Conservation (phyloP, 2,329 filamentous ascomycete genomes). For the Ophidiomyces ophidiicola region DNA sequence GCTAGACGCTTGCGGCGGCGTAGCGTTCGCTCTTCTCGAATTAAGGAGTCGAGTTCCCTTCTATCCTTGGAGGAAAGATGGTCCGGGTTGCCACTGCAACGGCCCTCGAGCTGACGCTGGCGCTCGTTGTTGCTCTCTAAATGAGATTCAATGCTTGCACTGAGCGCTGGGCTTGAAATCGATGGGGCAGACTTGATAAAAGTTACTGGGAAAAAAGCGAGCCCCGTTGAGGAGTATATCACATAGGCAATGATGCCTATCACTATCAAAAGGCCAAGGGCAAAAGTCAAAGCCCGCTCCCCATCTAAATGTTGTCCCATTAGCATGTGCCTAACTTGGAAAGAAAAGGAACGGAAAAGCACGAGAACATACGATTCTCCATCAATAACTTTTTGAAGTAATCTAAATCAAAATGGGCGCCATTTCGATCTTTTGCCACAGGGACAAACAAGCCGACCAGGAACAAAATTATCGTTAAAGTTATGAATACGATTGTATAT, state of each 20-base stretch:
- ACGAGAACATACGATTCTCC: constrained; percentile 54
- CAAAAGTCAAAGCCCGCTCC: constrained; percentile 84
- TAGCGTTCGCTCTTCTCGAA: constrained; percentile 83
- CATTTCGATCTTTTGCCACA: constrained; percentile 53
- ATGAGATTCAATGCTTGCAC: constrained; percentile 63
- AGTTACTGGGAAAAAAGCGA: constrained; percentile 77
- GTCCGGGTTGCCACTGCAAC: constrained; percentile 61
- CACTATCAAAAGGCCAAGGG: constrained; percentile 74
- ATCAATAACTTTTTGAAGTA: constrained; percentile 78
- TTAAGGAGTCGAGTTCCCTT: constrained; percentile 72
- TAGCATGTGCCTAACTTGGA: constrained; percentile 3
- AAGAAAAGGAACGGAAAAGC: neutral
- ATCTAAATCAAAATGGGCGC: constrained; percentile 66
- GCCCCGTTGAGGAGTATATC: constrained; percentile 75
- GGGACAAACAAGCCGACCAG: constrained; percentile 90
- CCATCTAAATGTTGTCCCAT: constrained; percentile 44
- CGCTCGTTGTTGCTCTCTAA: constrained; percentile 81
- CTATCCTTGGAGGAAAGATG: constrained; percentile 74
- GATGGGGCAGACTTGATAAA: constrained; percentile 86
- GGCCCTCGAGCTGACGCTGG: constrained; percentile 79
- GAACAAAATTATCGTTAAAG: constrained; percentile 67
- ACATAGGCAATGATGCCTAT: constrained; percentile 77
- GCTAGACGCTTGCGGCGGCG: constrained; percentile 80
- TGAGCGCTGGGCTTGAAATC: constrained; percentile 68
- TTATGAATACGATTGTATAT: constrained; percentile 77